Base-by-base conservation (phyloP, 441 rosid species). In the Euphorbia celastroides region DNA sequence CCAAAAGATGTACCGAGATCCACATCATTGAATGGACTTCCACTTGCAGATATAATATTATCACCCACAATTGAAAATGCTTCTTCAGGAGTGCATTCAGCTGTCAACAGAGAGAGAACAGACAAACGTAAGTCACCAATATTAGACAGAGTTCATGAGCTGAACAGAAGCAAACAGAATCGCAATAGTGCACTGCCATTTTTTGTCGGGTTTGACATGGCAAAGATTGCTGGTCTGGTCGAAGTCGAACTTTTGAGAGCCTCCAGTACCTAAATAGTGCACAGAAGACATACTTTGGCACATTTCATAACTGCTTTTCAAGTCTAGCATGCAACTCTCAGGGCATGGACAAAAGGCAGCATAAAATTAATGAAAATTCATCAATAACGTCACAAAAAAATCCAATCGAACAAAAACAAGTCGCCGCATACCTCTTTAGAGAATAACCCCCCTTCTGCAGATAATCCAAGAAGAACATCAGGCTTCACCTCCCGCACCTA, bases 181-280 rank as follows among this genome's bases (percentile, higher is more conserved):
- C 12, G 34, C 20, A 32, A 63, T 42, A 31, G 68, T 26, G 7
- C 36, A 60, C 36, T 80, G 89, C 99, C 99, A 78, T 92, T 89
- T 68, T 85, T 92, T 46, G 99, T 94, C 34, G 99, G 99, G 77
- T 94, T 94, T 74, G 99, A 94, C 99, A 94, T 94, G 44, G 99
- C 94, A 82, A 90, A 93, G 61, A 94, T 83, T 68, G 99, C 99
- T 68, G 99, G 99, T 76, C 97, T 92, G 55, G 97, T 87, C 58
- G 99, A 92, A 63, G 97, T 92, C 57, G 99, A 94, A 75, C 83
- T 80, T 84, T 81, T 94, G 79, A 94, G 86, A 57, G 97, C 99
- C 82, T 90, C 99, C 71, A 94, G 80, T 66, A 92, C 99, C 99
- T 94, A 70, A 70, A 72, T 44, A 63, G 71, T 19, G 72, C 30